Conservation (phyloP, 257 asterid species). For the Solanum pinnatisectum region DNA sequence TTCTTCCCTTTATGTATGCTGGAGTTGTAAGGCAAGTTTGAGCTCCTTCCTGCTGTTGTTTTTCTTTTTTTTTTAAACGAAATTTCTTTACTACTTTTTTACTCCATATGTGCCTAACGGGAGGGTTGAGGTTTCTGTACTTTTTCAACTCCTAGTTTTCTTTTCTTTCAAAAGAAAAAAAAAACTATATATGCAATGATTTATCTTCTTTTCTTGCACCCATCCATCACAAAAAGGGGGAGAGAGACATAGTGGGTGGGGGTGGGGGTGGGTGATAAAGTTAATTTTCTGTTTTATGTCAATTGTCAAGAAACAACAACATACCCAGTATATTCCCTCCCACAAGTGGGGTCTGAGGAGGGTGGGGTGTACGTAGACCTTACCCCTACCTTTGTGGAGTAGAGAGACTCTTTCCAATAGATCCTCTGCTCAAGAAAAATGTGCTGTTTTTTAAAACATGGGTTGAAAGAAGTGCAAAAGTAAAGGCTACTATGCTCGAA, state of each 20-base stretch:
- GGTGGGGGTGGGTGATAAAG: not conserved
- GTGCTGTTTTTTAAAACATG: not conserved
- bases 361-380: not conserved
- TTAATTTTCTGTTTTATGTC: not conserved
- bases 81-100: not conserved
- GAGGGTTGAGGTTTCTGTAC: not conserved
- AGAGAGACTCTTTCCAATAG: not conserved
- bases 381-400: not conserved
- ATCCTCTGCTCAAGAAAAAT: not conserved
- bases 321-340: not conserved
- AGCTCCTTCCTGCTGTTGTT: not conserved
- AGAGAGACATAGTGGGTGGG: not conserved
- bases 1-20: slow-evolving; percentile 72
- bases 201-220: not conserved
- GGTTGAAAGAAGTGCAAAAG: not conserved
- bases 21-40: slow-evolving; percentile 66
- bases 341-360: not conserved
- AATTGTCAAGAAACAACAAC: not conserved
- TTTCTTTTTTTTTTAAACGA: not conserved
- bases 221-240: not conserved
- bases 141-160: not conserved
- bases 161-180: not conserved
- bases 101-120: not conserved
- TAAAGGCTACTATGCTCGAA: not conserved
- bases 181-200: not conserved